Base-by-base conservation (phyloP, 2,329 filamentous ascomycete species). In the Sporothrix brasiliensis region DNA sequence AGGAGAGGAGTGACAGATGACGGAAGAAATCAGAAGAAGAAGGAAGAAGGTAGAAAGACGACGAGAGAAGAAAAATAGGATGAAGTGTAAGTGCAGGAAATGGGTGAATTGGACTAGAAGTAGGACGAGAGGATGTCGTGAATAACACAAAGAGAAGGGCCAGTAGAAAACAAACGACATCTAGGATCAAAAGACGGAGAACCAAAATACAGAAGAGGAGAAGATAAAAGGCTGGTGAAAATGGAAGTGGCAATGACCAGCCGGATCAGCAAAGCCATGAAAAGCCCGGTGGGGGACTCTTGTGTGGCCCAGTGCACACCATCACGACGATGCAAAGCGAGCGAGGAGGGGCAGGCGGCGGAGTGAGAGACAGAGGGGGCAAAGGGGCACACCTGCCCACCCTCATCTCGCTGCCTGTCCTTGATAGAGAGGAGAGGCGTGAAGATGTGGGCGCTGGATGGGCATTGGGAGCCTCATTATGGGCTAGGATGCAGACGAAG, bases 221-320 rank as follows among this genome's bases (percentile, higher is more conserved):
- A 44, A 44, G 41, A 44, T 16, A 56, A 47, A 68, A 39, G 13
- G 24, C 52, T 30, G 9, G n/a, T 1, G 50, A 44, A 39, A 47
- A 30, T 16, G 44, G 44, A 27, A 61, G 39, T 49, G 49, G 41
- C 19, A 21, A 63, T 61, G 39, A 27, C 39, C 58, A 47, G 21
- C 13, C 27, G 54, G 16, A n/a, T 41, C 14, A 50, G 54, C 13
- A 47, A 19, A 44, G 21, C 47, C 66, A 53, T 21, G 54, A 16
- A 7, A 65, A 7, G 41, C 27, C 52, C 13, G 47, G 39, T 16
- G 30, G 47, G 30, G 21, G 53, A 61, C 58, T 27, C 41, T 61
- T 14, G 67, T 30, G 69, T 72, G 71, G 69, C 65, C 71, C 66
- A 39, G 72, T 70, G 68, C 68, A 71, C 72, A 67, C 72, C 70